phyloP scores from a whole-genome alignment of 768 basidiomycete genomes.

The Tricholoma sp. region DNA sequence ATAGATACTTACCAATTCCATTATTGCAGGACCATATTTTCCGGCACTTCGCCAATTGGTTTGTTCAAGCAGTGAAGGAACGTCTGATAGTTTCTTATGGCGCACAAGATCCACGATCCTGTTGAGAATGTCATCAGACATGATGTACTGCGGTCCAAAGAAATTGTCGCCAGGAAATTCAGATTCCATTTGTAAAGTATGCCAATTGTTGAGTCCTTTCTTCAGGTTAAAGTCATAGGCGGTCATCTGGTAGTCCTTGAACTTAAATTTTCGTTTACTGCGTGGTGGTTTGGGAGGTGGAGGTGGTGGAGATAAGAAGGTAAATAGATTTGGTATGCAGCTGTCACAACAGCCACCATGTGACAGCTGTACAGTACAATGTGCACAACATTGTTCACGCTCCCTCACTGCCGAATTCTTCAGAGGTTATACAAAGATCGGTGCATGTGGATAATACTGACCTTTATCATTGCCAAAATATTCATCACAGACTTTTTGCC shows the following conservation, averaged over 20 bases:
- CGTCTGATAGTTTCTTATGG: slow-evolving; percentile 11
- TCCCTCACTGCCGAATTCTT: background rate
- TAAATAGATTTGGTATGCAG: slow-evolving; percentile 4
- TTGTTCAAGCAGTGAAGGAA: slow-evolving; percentile 13
- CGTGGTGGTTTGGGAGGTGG: background rate
- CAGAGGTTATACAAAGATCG: background rate
- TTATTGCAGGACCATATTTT: slow-evolving; percentile 5
- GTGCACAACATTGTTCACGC: slow-evolving; percentile 4
- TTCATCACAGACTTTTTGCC: background rate
- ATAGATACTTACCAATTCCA: background rate
- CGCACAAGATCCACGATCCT: slow-evolving; percentile 24
- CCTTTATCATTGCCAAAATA: background rate
- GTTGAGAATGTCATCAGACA: slow-evolving; percentile 15
- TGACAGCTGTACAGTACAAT: slow-evolving; percentile 1
- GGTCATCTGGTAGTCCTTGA: background rate
- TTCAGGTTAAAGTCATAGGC: slow-evolving; percentile 4
- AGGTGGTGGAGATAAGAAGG: background rate
- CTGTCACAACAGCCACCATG: slow-evolving; percentile 8
- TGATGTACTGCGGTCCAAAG: slow-evolving; percentile 14
- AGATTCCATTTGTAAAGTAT: slow-evolving; percentile 2
- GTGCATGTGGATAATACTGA: background rate
- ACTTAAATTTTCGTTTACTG: background rate
- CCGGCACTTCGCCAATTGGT: slow-evolving; percentile 15
- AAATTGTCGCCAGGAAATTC: slow-evolving; percentile 5
- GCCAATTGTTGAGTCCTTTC: slow-evolving; percentile 12